Evolutionary conservation across 768 basidiomycete species (phyloP).

Genomic region (Strobilomyces dryophilus): DNA sequence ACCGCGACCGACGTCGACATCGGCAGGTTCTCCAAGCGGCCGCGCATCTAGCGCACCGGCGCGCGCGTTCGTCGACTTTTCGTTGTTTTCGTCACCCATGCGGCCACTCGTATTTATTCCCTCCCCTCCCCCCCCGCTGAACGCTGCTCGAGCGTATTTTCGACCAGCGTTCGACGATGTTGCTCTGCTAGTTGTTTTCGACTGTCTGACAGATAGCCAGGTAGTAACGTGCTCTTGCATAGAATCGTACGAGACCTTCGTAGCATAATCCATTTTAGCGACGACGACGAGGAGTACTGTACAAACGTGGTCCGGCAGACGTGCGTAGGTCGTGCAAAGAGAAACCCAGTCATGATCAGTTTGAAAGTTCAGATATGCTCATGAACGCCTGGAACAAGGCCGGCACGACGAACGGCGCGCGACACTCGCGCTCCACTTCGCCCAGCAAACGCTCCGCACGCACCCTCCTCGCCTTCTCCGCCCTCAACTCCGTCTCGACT

Average conservation of each 20-base stretch:
- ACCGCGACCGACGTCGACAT: constrained; percentile 26
- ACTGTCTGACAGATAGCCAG: neutral
- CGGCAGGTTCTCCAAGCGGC: constrained; percentile 24
- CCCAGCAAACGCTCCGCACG: constrained; percentile 42
- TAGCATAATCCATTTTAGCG: constrained; percentile 7
- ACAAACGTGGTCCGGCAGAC: neutral
- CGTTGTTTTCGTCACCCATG: neutral
- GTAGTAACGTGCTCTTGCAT: constrained; percentile 12
- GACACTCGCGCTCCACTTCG: constrained; percentile 49
- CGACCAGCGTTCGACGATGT: neutral
- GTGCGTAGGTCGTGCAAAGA: neutral
- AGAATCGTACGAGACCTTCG: constrained; percentile 8
- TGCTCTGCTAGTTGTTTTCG: neutral
- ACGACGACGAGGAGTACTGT: neutral
- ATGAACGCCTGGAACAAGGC: constrained; percentile 53
- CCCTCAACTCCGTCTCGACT: constrained; percentile 34
- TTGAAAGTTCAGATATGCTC: constrained; percentile 43
- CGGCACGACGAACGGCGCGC: constrained; percentile 53
- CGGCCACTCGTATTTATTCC: neutral
- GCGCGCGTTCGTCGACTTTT: neutral
- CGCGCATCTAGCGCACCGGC: constrained; percentile 15
- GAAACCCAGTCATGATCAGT: constrained; percentile 6
- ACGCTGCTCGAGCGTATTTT: constrained; percentile 1
- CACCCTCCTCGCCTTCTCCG: constrained; percentile 35
- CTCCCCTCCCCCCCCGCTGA: neutral